Evolutionary conservation across 192 early-diverging fungal species (phyloP), one percentile per base, ranked within the genome.

Genomic region (Dissophora globulifera): DNA sequence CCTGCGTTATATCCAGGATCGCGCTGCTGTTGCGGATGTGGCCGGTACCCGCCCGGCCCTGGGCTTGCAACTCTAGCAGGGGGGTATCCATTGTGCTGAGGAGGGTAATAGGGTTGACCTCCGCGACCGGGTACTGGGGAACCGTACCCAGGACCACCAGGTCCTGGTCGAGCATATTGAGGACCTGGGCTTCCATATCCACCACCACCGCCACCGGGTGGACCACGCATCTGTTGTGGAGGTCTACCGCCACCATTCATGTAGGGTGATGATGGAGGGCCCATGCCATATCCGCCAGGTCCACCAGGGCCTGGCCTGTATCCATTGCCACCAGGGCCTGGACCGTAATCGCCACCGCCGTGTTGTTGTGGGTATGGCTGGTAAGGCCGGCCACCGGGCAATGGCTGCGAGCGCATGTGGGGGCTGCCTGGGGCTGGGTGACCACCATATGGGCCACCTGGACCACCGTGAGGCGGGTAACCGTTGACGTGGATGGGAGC

Each of bases 1-100:
- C 38, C 46, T 60, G 48, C 30, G 31, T 49, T 50, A 25, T 60
- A 49, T n/a, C 29, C 48, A 29, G 66, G 66, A 29, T 68, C 66
- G 38, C 57, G 46, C 31, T 61, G 59, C n/a, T n/a, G n/a, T 22
- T 46, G 48, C 27, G 54, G 52, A 13, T 57, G 57, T 8, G 48
- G 48, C 20, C 49, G 38, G 38, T 68, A 68, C 32, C 56, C 55
- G 50, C 55, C 57, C 1, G 49, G 49, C 23, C 56, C 66, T 8
- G 65, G 65, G 26, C 43, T 41, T 27, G 31, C 45, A 25, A 45
- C 63, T 40, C 31, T 46, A 9, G 30, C 30, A 26, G 56, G 66
- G 56, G 56, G 40, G 26, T 57, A 57, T 13, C 55, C 55, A 16
- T 53, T 53, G 33, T 66, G 46, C 17, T 58, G 40, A 33, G 47